These are phyloP conservation scores for Ophiocordyceps robertsii DNA, from an alignment of 2,329 filamentous ascomycete species.

Conservation along the genomic window DNA sequence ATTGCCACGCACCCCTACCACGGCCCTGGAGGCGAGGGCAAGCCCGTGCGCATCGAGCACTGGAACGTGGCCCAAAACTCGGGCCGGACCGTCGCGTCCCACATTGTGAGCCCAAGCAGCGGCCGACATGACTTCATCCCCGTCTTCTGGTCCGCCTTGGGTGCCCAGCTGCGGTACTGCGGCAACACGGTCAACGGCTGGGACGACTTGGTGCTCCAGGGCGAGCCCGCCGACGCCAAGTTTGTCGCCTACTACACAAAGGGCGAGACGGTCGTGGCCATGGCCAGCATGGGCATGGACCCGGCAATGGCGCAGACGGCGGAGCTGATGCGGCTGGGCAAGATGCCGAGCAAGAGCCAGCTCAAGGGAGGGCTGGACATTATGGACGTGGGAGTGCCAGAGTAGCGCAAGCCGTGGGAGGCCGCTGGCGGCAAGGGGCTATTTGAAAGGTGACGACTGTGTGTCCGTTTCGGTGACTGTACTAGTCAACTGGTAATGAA, in stretches of 20 bases:
- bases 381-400: constrained; percentile 19
- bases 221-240: constrained; percentile 61
- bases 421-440: too few species aligned
- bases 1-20: constrained; percentile 92
- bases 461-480: too few species aligned
- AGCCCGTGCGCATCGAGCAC: constrained; percentile 76
- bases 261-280: constrained; percentile 76
- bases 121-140: constrained; percentile 67
- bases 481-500: too few species aligned
- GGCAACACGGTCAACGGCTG: constrained; percentile 72
- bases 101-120: constrained; percentile 55
- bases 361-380: constrained; percentile 50
- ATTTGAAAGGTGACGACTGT: too few species aligned
- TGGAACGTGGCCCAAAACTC: constrained; percentile 97
- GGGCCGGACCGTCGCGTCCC: constrained; percentile 64
- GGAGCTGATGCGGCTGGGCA: constrained; percentile 70
- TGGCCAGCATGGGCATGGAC: constrained; percentile 83
- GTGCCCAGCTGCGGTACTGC: constrained; percentile 82
- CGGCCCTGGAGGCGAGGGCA: constrained; percentile 69
- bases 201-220: constrained; percentile 74
- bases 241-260: constrained; percentile 85
- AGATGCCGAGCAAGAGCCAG: constrained; percentile 74
- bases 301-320: constrained; percentile 72
- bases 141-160: constrained; percentile 92
- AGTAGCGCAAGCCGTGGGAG: neutral